phyloP scores from a whole-genome alignment of 495 filamentous ascomycete species.

The Podospora anserina region DNA sequence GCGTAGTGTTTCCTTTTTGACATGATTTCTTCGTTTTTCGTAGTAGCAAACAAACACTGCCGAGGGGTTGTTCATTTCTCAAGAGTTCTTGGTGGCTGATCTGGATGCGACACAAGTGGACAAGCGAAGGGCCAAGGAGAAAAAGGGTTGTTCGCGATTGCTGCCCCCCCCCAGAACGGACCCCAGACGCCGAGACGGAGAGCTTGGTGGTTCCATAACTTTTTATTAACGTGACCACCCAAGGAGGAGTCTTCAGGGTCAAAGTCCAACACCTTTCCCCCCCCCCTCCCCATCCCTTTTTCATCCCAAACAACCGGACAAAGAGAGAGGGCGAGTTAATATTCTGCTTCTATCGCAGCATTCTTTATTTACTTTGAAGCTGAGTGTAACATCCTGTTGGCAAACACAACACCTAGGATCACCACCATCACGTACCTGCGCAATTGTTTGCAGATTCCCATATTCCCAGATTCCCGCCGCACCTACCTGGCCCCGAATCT shows the following conservation, averaged over 20 bases:
- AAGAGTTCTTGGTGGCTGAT: neutral
- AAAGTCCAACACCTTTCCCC: neutral
- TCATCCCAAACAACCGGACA: constrained; percentile 17
- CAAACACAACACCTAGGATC: neutral
- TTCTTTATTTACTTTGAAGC: neutral
- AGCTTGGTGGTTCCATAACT: constrained; percentile 10
- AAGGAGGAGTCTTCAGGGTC: neutral
- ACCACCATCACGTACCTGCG: neutral
- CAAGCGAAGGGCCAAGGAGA: neutral
- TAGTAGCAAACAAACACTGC: neutral
- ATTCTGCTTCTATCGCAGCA: neutral
- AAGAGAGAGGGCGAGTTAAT: neutral
- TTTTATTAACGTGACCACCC: constrained; percentile 12
- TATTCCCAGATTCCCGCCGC: no score
- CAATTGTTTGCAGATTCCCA: neutral
- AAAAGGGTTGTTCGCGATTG: neutral
- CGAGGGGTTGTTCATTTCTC: neutral
- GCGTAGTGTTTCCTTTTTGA: neutral
- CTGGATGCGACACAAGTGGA: constrained; percentile 2
- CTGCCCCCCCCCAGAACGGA: neutral
- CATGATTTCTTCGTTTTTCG: neutral
- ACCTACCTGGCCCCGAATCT: neutral
- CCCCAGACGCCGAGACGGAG: constrained; percentile 7
- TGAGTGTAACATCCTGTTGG: neutral
- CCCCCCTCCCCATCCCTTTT: constrained; percentile 16